Percentiles rank a stretch among this genome's conserved stretches.
Conservation (phyloP, 306 rosid species). For the Betula pendula region DNA sequence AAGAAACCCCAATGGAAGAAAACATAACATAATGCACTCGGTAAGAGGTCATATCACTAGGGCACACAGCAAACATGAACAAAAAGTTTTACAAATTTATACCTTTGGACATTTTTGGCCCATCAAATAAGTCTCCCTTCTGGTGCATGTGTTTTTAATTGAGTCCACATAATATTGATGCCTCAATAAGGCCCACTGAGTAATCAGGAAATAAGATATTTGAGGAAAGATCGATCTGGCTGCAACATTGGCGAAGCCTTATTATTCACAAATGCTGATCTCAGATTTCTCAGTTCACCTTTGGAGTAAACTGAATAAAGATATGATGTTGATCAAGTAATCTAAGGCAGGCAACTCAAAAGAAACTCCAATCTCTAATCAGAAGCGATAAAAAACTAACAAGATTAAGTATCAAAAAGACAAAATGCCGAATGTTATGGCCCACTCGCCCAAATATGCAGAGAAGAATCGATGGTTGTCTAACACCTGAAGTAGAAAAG, state of each 20-base stretch:
- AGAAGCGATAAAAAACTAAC: constrained; percentile 25
- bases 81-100: constrained; percentile 14
- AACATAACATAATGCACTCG: no score
- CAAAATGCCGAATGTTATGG: background rate
- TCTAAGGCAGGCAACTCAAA: constrained; percentile 96
- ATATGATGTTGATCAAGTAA: constrained; percentile 83
- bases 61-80: background rate
- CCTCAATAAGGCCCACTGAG: constrained; percentile 53
- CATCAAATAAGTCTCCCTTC: constrained; percentile 33
- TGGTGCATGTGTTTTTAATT: constrained; percentile 33
- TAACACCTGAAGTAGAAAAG: constrained; percentile 18
- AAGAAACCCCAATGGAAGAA: no score
- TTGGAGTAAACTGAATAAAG: constrained; percentile 88
- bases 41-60: background rate
- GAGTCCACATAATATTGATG: constrained; percentile 59
- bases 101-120: constrained; percentile 90
- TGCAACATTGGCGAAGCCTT: constrained; percentile 85
- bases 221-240: constrained; percentile 57
- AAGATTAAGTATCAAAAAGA: constrained; percentile 15
- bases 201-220: constrained; percentile 69
- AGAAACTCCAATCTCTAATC: constrained; percentile 92
- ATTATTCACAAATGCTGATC: constrained; percentile 77
- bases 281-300: constrained; percentile 86
- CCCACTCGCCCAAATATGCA: constrained; percentile 8
- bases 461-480: constrained; percentile 18